Percentiles rank a stretch among this genome's conserved stretches.
Evolutionary conservation across 2,329 filamentous ascomycete species (phyloP).

Genomic region (Talaromyces rugulosus): DNA sequence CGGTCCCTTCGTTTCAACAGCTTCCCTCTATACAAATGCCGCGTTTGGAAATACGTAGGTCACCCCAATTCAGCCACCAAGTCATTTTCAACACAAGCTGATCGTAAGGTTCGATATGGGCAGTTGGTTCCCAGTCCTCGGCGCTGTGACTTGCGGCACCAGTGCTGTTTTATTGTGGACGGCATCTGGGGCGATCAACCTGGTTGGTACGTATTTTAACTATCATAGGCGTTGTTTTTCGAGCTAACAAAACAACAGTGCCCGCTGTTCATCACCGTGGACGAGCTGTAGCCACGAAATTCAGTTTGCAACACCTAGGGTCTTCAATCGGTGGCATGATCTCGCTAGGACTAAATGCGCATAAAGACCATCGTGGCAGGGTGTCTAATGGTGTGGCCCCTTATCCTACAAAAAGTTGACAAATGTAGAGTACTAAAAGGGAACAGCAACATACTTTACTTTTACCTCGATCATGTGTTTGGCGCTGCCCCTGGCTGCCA

Average conservation of each 20-base stretch:
- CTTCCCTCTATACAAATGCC: constrained; percentile 3
- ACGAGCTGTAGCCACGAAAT: constrained; percentile 6
- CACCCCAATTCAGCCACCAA: no score
- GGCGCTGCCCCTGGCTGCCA: not conserved
- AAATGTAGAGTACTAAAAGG: no score
- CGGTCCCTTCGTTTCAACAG: not conserved
- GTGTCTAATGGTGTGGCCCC: not conserved
- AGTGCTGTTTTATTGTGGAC: constrained; percentile 6
- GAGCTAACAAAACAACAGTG: not conserved
- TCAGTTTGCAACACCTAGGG: not conserved
- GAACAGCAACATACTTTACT: constrained; percentile 1
- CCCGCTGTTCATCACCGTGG: constrained; percentile 1
- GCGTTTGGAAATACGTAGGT: constrained; percentile 4
- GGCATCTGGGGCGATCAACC: constrained; percentile 5
- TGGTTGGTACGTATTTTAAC: not conserved
- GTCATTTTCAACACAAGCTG: no score
- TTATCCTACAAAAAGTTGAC: no score
- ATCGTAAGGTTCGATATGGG: not conserved
- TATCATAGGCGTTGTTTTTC: no score
- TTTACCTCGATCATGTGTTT: constrained; percentile 4
- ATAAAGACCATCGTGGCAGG: not conserved
- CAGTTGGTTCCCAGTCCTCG: constrained; percentile 4
- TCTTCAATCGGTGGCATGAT: constrained; percentile 1
- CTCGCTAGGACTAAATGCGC: not conserved
- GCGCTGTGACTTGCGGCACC: not conserved